Evolutionary conservation across 2,329 filamentous ascomycete species (phyloP), one percentile per base, ranked within the genome.

Genomic region (Macrophomina phaseolina): DNA sequence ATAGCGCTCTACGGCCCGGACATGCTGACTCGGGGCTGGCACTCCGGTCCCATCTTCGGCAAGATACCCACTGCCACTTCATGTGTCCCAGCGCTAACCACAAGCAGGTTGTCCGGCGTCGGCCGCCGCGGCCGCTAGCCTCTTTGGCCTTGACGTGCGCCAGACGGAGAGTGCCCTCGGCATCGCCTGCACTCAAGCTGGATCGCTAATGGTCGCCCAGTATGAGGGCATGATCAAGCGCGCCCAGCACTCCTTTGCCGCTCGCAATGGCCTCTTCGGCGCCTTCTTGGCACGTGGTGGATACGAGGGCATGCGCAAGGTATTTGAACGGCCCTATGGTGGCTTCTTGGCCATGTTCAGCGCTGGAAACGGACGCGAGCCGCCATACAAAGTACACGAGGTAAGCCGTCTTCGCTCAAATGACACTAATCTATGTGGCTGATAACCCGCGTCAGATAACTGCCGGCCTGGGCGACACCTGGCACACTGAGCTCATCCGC

Each of bases 171-270:
- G 74, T 2, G 77, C 79, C 0, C 67, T 82, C 12, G 79, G 80
- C 8, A 81, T 79, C 8, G 79, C 79, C 1, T 80, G 76, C 64
- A 81, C 77, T 0, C 79, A 82, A 67, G 76, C 76, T 4, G 71
- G 78, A 49, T 79, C 78, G 2, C 69, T 81, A 5, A 82, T 82
- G 79, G 75, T 76, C 2, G 81, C 80, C 4, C 78, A 82, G 67
- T 82, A 77, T 65, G 81, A 78, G 52, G 76, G 77, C n/a, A 76
- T 79, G 67, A 75, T 79, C 0, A 84, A 83, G 70, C 77, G 80
- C 2, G 80, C 83, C 77, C 81, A 83, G 69, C 81, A 83, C 67
- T 81, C 76, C 5, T 83, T 83, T 68, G 80, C 81, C 0, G 76
- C 81, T 5, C 76, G 81, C 6, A 82, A 79, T 66, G 81, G 81